Evolutionary conservation across 805 yeast genomes (phyloP).

Genomic region (Pichia manshurica): DNA sequence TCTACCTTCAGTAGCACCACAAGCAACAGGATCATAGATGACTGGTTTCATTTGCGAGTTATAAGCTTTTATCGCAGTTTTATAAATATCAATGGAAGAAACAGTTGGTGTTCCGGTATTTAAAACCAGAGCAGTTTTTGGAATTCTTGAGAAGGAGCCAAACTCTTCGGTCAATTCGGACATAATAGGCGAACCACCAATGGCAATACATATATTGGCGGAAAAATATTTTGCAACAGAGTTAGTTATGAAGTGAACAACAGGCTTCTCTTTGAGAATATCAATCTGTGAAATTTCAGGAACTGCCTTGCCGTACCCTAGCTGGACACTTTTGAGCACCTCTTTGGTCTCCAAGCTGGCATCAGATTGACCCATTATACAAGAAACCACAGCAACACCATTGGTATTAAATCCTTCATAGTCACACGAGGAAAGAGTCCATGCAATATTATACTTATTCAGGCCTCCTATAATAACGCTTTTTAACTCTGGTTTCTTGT

Average conservation of each 20-base stretch:
- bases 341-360: conserved; percentile 47
- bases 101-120: conserved; percentile 72
- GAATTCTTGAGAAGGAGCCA: conserved; percentile 53
- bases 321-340: background rate
- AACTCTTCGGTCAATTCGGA: conserved; percentile 67
- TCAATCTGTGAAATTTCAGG: background rate
- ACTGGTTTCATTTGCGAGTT: conserved; percentile 53
- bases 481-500: conserved; percentile 34
- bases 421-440: conserved; percentile 48
- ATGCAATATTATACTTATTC: conserved; percentile 54
- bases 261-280: conserved; percentile 34
- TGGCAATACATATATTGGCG: conserved; percentile 79
- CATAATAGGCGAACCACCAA: conserved; percentile 88
- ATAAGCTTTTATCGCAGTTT: conserved; percentile 52
- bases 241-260: conserved; percentile 85
- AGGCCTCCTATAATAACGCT: conserved; percentile 83
- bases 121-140: conserved; percentile 52
- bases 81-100: conserved; percentile 36
- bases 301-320: conserved; percentile 4
- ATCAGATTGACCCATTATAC: conserved; percentile 61
- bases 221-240: conserved; percentile 83
- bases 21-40: conserved; percentile 89
- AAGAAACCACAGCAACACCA: conserved; percentile 89
- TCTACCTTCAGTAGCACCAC: conserved; percentile 70
- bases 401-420: conserved; percentile 46